Conservation (phyloP, 129 eudicot species). For the Arctium minus region DNA sequence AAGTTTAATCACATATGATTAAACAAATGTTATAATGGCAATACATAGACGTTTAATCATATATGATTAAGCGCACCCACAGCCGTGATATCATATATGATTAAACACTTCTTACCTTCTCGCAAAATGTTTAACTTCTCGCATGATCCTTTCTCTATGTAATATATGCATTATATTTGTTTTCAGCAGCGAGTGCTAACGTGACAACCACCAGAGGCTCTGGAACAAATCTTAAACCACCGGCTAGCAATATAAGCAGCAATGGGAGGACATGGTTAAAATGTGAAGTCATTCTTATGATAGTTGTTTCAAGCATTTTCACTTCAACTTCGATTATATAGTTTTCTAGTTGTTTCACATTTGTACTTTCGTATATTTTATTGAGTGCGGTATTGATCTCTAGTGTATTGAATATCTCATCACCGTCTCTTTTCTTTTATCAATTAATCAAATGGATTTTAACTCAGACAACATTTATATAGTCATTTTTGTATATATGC, state of each 20-base stretch:
- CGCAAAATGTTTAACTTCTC: too few species aligned
- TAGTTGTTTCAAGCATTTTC: conserved; percentile 25
- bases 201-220: conserved; percentile 10
- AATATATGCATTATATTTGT: background rate
- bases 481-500: conserved; percentile 12
- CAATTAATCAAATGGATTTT: background rate
- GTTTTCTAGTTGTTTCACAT: conserved; percentile 9
- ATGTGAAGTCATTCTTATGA: conserved; percentile 19
- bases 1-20: too few species aligned
- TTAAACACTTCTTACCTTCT: too few species aligned
- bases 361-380: conserved; percentile 20
- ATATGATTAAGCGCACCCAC: too few species aligned
- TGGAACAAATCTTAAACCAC: conserved; percentile 15
- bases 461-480: background rate
- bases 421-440: background rate
- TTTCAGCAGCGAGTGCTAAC: conserved; percentile 21
- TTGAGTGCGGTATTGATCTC: background rate
- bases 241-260: background rate
- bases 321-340: conserved; percentile 25
- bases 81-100: too few species aligned
- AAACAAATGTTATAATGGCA: too few species aligned
- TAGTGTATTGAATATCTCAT: background rate
- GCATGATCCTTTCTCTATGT: too few species aligned
- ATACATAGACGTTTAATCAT: too few species aligned
- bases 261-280: conserved; percentile 13